phyloP scores from a whole-genome alignment of 164 flowering plant genomes.

The Berberis thunbergii region DNA sequence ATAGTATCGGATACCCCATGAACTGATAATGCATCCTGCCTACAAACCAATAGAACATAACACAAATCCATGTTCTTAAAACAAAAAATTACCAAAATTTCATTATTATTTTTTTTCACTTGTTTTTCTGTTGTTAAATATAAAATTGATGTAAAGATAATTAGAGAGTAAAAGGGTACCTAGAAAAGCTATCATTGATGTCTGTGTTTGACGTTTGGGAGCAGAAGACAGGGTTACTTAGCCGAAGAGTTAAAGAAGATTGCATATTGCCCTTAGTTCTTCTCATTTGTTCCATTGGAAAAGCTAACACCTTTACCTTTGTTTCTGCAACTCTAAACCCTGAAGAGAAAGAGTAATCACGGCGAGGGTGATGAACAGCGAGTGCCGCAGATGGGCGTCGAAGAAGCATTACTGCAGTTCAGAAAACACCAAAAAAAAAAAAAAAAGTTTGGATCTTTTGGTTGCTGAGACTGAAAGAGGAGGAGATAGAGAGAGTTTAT shows the following conservation, averaged over 20 bases:
- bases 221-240: background rate
- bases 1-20: conserved; percentile 67
- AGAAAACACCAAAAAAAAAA: too few species aligned
- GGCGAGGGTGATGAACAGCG: background rate
- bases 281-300: background rate
- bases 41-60: conserved; percentile 10
- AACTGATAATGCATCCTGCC: conserved; percentile 29
- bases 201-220: background rate
- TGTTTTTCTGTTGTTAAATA: background rate
- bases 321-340: background rate
- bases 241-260: background rate
- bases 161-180: background rate
- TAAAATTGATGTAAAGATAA: background rate
- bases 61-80: background rate
- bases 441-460: too few species aligned
- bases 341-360: background rate
- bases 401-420: background rate
- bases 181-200: background rate
- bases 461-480: too few species aligned
- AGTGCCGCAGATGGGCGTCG: background rate
- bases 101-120: background rate
- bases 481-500: too few species aligned
- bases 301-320: background rate
- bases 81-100: background rate
- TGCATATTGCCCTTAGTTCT: background rate